phyloP scores from a whole-genome alignment of 306 rosid genomes.

The Macrotyloma uniflorum region DNA sequence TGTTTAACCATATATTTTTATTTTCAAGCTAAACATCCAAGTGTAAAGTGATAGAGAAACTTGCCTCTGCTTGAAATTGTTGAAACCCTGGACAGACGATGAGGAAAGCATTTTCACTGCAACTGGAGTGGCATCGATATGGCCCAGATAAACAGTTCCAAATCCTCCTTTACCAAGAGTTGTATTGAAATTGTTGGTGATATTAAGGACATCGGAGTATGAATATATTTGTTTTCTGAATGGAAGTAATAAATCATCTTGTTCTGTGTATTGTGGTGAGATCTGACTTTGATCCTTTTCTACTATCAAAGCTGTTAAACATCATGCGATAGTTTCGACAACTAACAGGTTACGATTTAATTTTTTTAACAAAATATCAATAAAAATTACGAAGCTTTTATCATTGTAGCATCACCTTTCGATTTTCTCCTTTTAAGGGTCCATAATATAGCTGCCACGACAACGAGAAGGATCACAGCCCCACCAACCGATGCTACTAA shows the following conservation, averaged over 20 bases:
- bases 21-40: not conserved
- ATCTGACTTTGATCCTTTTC: not conserved
- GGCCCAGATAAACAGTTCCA: slow-evolving; percentile 50
- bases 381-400: not conserved
- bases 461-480: slow-evolving; percentile 28
- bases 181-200: slow-evolving; percentile 52
- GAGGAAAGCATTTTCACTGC: slow-evolving; percentile 62
- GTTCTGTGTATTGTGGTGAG: not conserved
- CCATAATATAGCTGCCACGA: slow-evolving; percentile 17
- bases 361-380: not conserved
- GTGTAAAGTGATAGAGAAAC: not conserved
- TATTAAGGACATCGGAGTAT: slow-evolving; percentile 33
- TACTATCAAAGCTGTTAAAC: not conserved
- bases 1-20: not conserved
- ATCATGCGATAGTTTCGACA: not conserved
- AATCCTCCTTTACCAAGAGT: slow-evolving; percentile 55
- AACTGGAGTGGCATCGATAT: slow-evolving; percentile 45
- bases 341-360: not conserved
- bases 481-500: slow-evolving; percentile 48
- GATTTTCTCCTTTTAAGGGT: slow-evolving; percentile 31
- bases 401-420: not conserved
- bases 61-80: slow-evolving; percentile 59
- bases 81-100: slow-evolving; percentile 48
- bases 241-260: not conserved
- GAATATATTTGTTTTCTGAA: slow-evolving; percentile 35